phyloP scores from a whole-genome alignment of 2,329 filamentous ascomycete species.

The Fusarium multiceps region DNA sequence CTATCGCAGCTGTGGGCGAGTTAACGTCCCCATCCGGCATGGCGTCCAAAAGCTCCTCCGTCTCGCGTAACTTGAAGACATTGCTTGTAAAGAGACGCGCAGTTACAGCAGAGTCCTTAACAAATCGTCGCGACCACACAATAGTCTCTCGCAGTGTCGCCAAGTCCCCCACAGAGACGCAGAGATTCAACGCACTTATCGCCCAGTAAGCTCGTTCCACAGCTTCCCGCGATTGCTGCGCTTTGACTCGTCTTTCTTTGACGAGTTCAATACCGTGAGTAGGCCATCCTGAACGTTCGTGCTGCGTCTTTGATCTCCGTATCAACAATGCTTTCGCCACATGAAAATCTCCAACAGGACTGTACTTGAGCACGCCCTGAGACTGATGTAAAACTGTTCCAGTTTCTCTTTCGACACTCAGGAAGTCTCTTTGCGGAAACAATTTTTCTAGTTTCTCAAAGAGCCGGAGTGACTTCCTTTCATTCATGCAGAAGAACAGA shows the following conservation, averaged over 20 bases:
- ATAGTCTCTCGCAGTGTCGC: slow-evolving; percentile 40
- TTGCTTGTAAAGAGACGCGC: slow-evolving; percentile 27
- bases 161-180: slow-evolving; percentile 43
- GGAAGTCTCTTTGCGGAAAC: slow-evolving; percentile 32
- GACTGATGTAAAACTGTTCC: slow-evolving; percentile 22
- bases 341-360: slow-evolving; percentile 26
- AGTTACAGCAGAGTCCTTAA: slow-evolving; percentile 42
- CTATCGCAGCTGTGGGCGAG: slow-evolving; percentile 3
- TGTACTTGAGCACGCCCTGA: slow-evolving; percentile 4
- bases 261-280: slow-evolving; percentile 23
- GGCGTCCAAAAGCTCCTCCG: slow-evolving; percentile 31
- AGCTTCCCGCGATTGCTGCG: slow-evolving; percentile 40
- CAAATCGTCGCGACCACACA: slow-evolving; percentile 47
- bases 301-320: slow-evolving; percentile 10
- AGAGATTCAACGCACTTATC: slow-evolving; percentile 44
- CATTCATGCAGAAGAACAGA: slow-evolving; percentile 30
- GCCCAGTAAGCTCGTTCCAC: slow-evolving; percentile 43
- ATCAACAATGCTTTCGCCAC: slow-evolving; percentile 26
- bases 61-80: slow-evolving; percentile 29
- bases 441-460: slow-evolving; percentile 32
- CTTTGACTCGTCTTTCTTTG: slow-evolving; percentile 38
- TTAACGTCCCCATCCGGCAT: slow-evolving; percentile 13
- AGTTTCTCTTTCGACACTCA: not conserved
- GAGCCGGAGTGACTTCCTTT: slow-evolving; percentile 16
- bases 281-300: slow-evolving; percentile 27